These are phyloP conservation scores for Anaeromyces robustus DNA, from an alignment of 192 early-diverging fungal species.

Conservation along the genomic window DNA sequence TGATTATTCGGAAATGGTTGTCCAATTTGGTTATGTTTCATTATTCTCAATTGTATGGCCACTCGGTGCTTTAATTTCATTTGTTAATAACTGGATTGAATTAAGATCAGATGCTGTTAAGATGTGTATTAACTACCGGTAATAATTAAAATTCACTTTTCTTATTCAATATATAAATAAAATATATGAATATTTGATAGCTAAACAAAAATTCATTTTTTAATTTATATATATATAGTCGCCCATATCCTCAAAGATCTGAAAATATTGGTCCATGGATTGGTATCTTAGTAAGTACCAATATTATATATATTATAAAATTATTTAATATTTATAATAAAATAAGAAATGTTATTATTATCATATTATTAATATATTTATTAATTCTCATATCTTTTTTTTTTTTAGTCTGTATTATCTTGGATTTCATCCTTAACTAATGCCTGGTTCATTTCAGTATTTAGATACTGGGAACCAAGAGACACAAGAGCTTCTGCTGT, in stretches of 20 bases:
- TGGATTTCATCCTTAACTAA: constrained; percentile 36
- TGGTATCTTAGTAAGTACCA: constrained; percentile 22
- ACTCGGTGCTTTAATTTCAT: constrained; percentile 58
- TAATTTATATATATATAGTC: constrained; percentile 18
- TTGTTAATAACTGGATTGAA: constrained; percentile 86
- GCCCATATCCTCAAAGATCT: constrained; percentile 52
- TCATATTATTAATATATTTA: not conserved
- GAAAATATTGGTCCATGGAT: constrained; percentile 70
- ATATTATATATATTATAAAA: too few species aligned
- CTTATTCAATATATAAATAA: too few species aligned
- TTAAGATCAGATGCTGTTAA: constrained; percentile 82
- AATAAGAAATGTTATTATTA: too few species aligned
- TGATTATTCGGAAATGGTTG: constrained; percentile 83
- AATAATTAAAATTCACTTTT: not conserved
- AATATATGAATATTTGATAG: too few species aligned
- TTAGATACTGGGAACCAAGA: not conserved
- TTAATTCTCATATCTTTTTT: not conserved
- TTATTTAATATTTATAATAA: too few species aligned
- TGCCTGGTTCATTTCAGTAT: constrained; percentile 20
- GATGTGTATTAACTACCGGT: constrained; percentile 38
- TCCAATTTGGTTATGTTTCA: constrained; percentile 67
- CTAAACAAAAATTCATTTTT: too few species aligned
- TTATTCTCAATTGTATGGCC: constrained; percentile 79
- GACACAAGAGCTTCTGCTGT: not conserved
- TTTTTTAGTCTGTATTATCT: constrained; percentile 10